Percentiles rank a stretch among this genome's conserved stretches.
Conservation (phyloP, 2,329 filamentous ascomycete species). For the Epichloe hybrida region DNA sequence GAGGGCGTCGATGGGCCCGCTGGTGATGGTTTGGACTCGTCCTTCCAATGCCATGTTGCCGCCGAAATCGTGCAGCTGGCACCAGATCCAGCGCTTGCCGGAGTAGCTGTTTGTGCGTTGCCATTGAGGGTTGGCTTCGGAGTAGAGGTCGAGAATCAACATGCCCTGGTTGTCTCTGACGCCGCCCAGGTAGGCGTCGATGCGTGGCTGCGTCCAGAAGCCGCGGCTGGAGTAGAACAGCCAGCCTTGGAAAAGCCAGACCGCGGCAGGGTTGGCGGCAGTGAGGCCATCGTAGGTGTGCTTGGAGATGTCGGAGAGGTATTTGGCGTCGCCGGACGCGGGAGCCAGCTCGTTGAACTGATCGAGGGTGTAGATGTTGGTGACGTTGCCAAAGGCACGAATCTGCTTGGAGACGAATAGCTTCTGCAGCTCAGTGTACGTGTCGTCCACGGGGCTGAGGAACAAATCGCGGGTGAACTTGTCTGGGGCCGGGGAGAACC, state of each 20-base stretch:
- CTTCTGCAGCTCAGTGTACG: constrained; percentile 29
- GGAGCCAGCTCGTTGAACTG: constrained; percentile 40
- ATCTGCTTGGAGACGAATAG: constrained; percentile 33
- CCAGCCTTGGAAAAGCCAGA: constrained; percentile 40
- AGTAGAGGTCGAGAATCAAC: constrained; percentile 37
- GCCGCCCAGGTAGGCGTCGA: constrained; percentile 35
- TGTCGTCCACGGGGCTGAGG: constrained; percentile 30
- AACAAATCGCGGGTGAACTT: constrained; percentile 33
- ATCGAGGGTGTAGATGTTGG: constrained; percentile 34
- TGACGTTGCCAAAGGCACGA: constrained; percentile 32
- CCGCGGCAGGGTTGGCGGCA: constrained; percentile 29
- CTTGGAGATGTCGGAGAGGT: constrained; percentile 17
- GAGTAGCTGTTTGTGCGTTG: constrained; percentile 34
- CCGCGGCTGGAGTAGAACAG: constrained; percentile 30
- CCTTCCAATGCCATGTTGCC: constrained; percentile 36
- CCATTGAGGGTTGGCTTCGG: constrained; percentile 36
- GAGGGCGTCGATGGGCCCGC: constrained; percentile 30
- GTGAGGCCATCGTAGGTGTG: constrained; percentile 34
- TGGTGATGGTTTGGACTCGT: constrained; percentile 33
- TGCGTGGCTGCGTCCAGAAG: constrained; percentile 30
- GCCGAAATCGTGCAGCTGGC: constrained; percentile 36
- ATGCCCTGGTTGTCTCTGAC: constrained; percentile 29
- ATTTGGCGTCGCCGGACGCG: constrained; percentile 28
- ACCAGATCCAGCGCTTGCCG: constrained; percentile 42
- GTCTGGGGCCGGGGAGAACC: constrained; percentile 17